A percentile compares a stretch with the other conserved stretches of the same genome.
Evolutionary conservation across 164 flowering plant species (phyloP).

Genomic region (Platanus orientalis): DNA sequence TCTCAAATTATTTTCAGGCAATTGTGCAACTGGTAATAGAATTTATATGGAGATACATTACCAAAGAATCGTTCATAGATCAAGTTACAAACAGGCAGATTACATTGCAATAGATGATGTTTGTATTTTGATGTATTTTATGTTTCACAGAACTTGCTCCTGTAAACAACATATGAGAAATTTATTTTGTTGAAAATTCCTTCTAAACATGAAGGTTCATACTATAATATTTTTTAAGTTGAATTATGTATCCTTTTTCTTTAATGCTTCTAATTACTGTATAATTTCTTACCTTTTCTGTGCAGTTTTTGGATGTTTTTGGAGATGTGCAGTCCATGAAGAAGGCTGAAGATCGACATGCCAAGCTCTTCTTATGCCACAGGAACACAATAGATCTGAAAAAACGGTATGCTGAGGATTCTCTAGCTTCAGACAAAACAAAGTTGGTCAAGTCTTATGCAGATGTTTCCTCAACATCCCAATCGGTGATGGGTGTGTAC

Average conservation of each 20-base stretch:
- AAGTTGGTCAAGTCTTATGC: constrained; percentile 58
- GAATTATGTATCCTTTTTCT: not conserved
- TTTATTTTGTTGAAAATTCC: no score
- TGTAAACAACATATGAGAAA: not conserved
- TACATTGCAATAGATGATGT: no score
- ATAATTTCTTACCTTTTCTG: constrained; percentile 9
- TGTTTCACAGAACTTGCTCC: no score
- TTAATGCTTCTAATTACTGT: not conserved
- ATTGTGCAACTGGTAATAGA: no score
- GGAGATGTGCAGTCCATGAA: constrained; percentile 62
- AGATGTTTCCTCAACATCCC: constrained; percentile 44
- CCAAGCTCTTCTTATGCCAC: constrained; percentile 68
- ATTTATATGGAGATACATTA: no score
- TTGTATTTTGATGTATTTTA: no score
- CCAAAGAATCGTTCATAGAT: no score
- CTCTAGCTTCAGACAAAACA: constrained; percentile 62
- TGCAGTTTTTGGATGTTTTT: constrained; percentile 86
- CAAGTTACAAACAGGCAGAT: no score
- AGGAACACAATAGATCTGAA: constrained; percentile 50
- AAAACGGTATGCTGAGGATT: constrained; percentile 79
- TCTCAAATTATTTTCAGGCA: no score
- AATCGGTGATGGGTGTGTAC: constrained; percentile 63
- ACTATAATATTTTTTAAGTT: no score
- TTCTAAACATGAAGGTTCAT: no score
- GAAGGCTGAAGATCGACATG: constrained; percentile 78